phyloP scores from a whole-genome alignment of 176 grass and related monocot species.

The Musa itinerans region DNA sequence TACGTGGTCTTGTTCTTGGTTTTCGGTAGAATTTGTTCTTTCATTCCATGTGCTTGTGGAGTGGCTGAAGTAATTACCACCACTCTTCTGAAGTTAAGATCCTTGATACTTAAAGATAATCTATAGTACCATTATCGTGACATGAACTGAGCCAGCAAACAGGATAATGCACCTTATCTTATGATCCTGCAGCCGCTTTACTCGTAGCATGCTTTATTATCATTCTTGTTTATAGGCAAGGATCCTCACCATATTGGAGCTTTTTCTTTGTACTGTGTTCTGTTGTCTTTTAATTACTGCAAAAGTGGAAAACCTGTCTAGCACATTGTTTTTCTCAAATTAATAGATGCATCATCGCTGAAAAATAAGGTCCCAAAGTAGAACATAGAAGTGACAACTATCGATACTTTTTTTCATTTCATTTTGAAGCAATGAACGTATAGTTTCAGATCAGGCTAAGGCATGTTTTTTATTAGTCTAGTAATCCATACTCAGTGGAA shows the following conservation, averaged over 20 bases:
- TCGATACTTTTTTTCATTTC: not conserved
- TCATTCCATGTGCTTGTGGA: not conserved
- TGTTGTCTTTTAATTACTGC: not conserved
- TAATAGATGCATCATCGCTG: no score
- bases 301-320: not conserved
- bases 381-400: not conserved
- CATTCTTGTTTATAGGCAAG: no score
- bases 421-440: no score
- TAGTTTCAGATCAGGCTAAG: no score
- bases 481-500: not conserved
- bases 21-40: not conserved
- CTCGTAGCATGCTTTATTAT: not conserved
- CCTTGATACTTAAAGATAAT: not conserved
- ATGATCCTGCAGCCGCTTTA: not conserved
- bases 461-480: no score
- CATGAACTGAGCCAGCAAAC: not conserved
- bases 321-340: not conserved
- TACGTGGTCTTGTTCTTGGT: slow-evolving; percentile 2
- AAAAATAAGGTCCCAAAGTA: not conserved
- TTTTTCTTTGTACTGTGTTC: not conserved
- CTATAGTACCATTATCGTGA: not conserved
- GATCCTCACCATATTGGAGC: not conserved
- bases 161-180: not conserved
- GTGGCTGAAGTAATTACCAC: not conserved
- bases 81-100: not conserved